These are phyloP conservation scores for Penicillium paneum DNA, from an alignment of 2,329 filamentous ascomycete species.

Conservation along the genomic window DNA sequence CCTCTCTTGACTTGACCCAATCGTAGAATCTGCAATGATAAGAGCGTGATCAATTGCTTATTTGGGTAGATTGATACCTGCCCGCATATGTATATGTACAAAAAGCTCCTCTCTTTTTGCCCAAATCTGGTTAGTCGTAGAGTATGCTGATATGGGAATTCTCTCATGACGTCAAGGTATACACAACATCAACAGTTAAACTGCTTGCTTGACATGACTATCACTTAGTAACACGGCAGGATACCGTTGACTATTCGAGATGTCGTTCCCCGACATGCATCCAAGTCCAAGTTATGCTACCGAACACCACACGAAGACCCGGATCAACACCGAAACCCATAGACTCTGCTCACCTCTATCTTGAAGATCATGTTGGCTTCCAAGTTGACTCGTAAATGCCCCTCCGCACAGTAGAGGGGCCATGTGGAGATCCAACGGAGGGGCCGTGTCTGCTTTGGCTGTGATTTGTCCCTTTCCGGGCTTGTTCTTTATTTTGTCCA, in stretches of 20 bases:
- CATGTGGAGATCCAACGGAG: slow-evolving; percentile 3
- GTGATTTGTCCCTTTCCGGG: not conserved
- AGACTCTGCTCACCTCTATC: slow-evolving; percentile 32
- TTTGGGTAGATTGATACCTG: not conserved
- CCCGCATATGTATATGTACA: too few species aligned
- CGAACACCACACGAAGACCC: not conserved
- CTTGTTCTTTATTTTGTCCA: not conserved
- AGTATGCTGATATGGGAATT: not conserved
- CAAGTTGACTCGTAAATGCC: slow-evolving; percentile 27
- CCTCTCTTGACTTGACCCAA: not conserved
- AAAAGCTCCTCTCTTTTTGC: not conserved
- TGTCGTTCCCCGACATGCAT: not conserved
- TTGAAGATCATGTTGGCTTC: slow-evolving; percentile 37
- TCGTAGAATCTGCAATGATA: not conserved
- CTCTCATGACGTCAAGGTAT: not conserved
- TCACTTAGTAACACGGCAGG: not conserved
- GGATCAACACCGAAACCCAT: not conserved
- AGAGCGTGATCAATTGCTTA: not conserved
- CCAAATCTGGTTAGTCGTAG: not conserved
- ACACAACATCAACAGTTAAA: not conserved
- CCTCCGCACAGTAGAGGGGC: not conserved
- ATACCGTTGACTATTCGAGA: not conserved
- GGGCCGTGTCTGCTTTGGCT: not conserved
- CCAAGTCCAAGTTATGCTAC: not conserved
- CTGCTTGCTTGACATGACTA: not conserved